These are phyloP conservation scores for Chamaenerion angustifolium DNA, from an alignment of 345 rosid genomes.

Conservation along the genomic window DNA sequence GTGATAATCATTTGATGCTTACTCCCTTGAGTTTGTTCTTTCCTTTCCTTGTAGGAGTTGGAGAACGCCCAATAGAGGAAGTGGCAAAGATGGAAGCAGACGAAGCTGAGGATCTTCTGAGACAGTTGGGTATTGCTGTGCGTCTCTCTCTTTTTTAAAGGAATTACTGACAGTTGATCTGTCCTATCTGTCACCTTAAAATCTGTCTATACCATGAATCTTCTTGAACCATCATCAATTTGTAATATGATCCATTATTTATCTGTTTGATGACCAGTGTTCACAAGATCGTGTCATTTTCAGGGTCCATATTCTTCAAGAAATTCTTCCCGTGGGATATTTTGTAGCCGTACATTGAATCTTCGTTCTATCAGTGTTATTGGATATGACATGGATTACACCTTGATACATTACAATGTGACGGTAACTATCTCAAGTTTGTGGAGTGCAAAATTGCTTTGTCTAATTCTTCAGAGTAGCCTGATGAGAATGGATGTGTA, in stretches of 20 bases:
- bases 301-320: constrained; percentile 77
- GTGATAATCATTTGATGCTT: too few species aligned
- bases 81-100: constrained; percentile 65
- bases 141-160: not conserved
- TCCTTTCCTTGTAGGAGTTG: constrained; percentile 28
- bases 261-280: not conserved
- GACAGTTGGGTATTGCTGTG: constrained; percentile 50
- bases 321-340: constrained; percentile 81
- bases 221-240: too few species aligned
- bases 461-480: not conserved
- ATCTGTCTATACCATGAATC: too few species aligned
- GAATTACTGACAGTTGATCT: not conserved
- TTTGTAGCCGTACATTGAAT: constrained; percentile 88
- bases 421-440: constrained; percentile 24
- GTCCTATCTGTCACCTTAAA: too few species aligned
- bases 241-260: not conserved
- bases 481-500: not conserved
- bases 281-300: constrained; percentile 9
- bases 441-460: not conserved
- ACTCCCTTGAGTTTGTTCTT: constrained; percentile 2
- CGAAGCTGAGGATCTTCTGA: constrained; percentile 58
- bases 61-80: constrained; percentile 86
- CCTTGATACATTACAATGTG: constrained; percentile 90
- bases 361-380: constrained; percentile 89
- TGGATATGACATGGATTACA: constrained; percentile 99